Evolutionary conservation across 2,329 filamentous ascomycete species (phyloP).

Genomic region (Fusarium sp.): DNA sequence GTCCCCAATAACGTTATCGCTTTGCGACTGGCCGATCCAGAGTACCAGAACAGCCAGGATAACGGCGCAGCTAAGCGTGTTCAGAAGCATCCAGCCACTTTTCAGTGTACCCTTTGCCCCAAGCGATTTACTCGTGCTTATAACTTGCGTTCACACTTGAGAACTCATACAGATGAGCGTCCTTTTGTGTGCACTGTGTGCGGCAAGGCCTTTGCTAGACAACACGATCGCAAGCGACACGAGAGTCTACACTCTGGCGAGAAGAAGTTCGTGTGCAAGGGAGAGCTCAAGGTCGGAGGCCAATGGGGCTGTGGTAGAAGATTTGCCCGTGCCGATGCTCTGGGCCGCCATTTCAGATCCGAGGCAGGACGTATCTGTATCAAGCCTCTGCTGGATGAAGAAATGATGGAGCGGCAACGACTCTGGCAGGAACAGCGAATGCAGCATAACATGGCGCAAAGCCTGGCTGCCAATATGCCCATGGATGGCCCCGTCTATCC

Average conservation of each 20-base stretch:
- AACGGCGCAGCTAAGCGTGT: slow-evolving; percentile 77
- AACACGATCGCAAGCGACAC: slow-evolving; percentile 96
- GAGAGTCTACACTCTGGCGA: slow-evolving; percentile 96
- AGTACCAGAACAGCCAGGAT: slow-evolving; percentile 74
- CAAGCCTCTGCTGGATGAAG: slow-evolving; percentile 95
- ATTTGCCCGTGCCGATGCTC: slow-evolving; percentile 93
- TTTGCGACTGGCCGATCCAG: slow-evolving; percentile 88
- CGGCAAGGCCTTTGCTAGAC: slow-evolving; percentile 94
- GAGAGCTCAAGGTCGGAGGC: slow-evolving; percentile 81
- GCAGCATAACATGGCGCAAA: slow-evolving; percentile 70
- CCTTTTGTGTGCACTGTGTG: slow-evolving; percentile 98
- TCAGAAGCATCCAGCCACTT: slow-evolving; percentile 97
- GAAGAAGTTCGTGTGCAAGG: slow-evolving; percentile 98
- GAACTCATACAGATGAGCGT: slow-evolving; percentile 96
- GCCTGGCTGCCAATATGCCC: slow-evolving; percentile 61
- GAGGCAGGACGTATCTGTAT: slow-evolving; percentile 97
- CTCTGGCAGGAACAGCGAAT: slow-evolving; percentile 77
- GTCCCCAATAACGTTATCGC: slow-evolving; percentile 76
- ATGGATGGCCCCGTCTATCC: slow-evolving; percentile 67
- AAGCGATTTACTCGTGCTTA: slow-evolving; percentile 97
- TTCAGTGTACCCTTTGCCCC: slow-evolving; percentile 91
- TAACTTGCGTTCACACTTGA: slow-evolving; percentile 92
- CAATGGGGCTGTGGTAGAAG: slow-evolving; percentile 93
- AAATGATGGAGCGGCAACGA: slow-evolving; percentile 82
- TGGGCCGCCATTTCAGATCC: slow-evolving; percentile 93